Conservation (phyloP, 2,329 filamentous ascomycete species). For the Acrocalymma vagum region DNA sequence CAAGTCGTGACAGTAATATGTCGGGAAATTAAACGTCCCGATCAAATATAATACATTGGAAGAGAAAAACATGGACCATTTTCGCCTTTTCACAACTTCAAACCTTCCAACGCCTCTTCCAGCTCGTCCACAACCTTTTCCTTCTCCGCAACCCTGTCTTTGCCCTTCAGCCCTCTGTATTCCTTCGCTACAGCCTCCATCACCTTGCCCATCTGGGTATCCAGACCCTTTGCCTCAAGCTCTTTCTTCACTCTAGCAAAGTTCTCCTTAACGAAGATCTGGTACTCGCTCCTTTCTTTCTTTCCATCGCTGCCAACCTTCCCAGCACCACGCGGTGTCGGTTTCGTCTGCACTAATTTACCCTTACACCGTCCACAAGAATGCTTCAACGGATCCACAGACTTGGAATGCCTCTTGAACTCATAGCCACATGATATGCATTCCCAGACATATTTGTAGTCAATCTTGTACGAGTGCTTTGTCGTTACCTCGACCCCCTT, state of each 20-base stretch:
- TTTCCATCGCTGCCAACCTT: conserved; percentile 20
- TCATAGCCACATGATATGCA: conserved; percentile 74
- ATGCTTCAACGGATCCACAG: conserved; percentile 76
- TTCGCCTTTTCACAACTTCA: conserved; percentile 28
- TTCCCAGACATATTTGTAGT: conserved; percentile 90
- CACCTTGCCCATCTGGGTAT: conserved; percentile 64
- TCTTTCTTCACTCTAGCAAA: conserved; percentile 60
- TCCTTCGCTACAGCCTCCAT: conserved; percentile 72
- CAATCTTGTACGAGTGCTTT: conserved; percentile 87
- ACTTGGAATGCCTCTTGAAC: conserved; percentile 86
- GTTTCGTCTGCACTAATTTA: conserved; percentile 78
- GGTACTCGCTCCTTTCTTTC: conserved; percentile 59
- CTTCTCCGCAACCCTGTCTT: conserved; percentile 9
- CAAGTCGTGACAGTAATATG: too few relatives aligned
- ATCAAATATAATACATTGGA: neutral
- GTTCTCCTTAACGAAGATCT: conserved; percentile 71
- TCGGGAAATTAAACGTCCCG: too few relatives aligned
- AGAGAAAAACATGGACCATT: neutral
- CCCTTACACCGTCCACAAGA: conserved; percentile 80
- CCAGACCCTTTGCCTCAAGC: conserved; percentile 61
- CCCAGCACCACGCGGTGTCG: conserved; percentile 66
- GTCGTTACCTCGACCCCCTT: conserved; percentile 82
- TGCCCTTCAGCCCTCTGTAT: conserved; percentile 63
- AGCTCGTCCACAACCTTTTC: conserved; percentile 20
- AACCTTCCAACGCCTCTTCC: conserved; percentile 31